Conservation (phyloP, 169 alveolate genomes). For the Plasmodium gallinaceum region DNA sequence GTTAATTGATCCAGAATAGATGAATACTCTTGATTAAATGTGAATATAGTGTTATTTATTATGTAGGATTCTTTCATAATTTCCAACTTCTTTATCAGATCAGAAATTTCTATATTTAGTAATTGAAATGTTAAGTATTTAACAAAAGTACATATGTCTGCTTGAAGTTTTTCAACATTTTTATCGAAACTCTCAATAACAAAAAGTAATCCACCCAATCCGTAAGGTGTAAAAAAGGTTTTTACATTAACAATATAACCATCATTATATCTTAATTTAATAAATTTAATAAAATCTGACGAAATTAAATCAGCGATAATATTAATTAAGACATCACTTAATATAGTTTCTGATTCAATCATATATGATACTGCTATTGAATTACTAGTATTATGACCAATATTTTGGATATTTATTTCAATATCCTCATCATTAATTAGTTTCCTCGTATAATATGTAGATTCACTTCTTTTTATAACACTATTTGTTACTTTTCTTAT, state of each 20-base stretch:
- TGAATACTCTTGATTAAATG: constrained; percentile 68
- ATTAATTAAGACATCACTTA: constrained; percentile 44
- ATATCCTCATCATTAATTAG: constrained; percentile 65
- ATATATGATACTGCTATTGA: constrained; percentile 67
- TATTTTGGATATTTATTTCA: constrained; percentile 35
- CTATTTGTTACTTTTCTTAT: constrained; percentile 59
- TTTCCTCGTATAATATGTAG: constrained; percentile 61
- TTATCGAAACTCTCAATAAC: constrained; percentile 70
- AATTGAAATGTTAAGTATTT: constrained; percentile 48
- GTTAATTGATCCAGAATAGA: constrained; percentile 56
- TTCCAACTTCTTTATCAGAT: constrained; percentile 34
- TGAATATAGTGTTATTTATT: constrained; percentile 58
- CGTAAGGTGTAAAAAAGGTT: constrained; percentile 50
- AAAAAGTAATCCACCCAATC: constrained; percentile 65
- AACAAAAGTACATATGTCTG: constrained; percentile 65
- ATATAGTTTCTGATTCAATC: constrained; percentile 63
- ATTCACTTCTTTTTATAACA: constrained; percentile 52
- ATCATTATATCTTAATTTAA: constrained; percentile 54
- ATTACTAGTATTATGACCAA: constrained; percentile 7
- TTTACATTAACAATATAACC: constrained; percentile 64
- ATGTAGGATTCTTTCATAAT: constrained; percentile 55
- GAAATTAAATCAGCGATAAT: constrained; percentile 68
- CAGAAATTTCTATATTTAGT: constrained; percentile 39
- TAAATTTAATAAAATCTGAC: constrained; percentile 57
- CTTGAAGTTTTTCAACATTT: constrained; percentile 50